These are phyloP conservation scores for Cladosporium sp. DNA, from an alignment of 2,329 filamentous ascomycete species.

Conservation along the genomic window DNA sequence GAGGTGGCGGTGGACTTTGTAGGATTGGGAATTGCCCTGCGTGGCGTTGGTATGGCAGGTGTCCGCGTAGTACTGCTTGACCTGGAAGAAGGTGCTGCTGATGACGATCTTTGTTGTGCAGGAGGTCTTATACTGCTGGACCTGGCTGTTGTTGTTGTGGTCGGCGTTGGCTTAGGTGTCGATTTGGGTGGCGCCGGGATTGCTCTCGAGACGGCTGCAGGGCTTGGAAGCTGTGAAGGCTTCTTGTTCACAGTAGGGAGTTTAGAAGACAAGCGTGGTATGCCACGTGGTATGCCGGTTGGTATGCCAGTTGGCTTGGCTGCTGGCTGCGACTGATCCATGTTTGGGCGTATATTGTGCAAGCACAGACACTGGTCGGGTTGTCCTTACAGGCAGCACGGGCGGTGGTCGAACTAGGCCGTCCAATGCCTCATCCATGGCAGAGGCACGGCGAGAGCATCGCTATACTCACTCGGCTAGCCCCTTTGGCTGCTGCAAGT, in stretches of 20 bases:
- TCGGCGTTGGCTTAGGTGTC: neutral
- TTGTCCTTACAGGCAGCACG: neutral
- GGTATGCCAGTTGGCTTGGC: slow-evolving; percentile 18
- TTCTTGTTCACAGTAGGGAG: slow-evolving; percentile 19
- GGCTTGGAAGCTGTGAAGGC: slow-evolving; percentile 11
- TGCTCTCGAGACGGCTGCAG: neutral
- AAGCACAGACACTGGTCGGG: slow-evolving; percentile 6
- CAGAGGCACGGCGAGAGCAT: neutral
- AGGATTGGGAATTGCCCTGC: slow-evolving; percentile 14
- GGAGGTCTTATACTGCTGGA: slow-evolving; percentile 12
- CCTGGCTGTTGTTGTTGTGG: neutral
- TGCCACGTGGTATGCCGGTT: slow-evolving; percentile 17
- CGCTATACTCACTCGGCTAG: neutral
- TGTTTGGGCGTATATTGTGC: neutral
- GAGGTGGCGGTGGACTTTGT: slow-evolving; percentile 11
- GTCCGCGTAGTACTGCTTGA: slow-evolving; percentile 6
- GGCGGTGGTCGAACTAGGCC: neutral
- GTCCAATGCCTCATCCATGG: neutral
- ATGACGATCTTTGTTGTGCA: slow-evolving; percentile 13
- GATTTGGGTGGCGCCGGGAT: neutral
- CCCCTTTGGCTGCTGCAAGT: neutral
- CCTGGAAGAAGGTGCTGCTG: slow-evolving; percentile 1
- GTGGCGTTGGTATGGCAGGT: slow-evolving; percentile 4
- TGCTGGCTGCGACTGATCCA: slow-evolving; percentile 9
- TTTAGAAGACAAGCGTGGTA: slow-evolving; percentile 17